A percentile compares a stretch with the other conserved stretches of the same genome.
Evolutionary conservation across 805 yeast species (phyloP).

Genomic region (Barnettozyma vustinii): DNA sequence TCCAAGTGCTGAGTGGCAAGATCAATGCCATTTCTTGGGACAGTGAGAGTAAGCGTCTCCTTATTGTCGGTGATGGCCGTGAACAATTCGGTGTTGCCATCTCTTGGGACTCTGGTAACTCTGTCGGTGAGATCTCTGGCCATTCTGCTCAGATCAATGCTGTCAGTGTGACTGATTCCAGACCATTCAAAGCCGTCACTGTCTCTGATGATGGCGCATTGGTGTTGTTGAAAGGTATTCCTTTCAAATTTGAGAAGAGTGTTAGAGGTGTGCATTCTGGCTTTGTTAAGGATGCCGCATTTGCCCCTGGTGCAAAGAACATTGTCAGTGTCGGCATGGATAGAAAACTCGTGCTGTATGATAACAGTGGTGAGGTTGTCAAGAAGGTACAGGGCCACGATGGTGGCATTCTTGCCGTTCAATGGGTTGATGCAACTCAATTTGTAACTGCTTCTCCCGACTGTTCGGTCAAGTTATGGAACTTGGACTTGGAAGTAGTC

Average conservation of each 20-base stretch:
- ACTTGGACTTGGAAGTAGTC: conserved; percentile 36
- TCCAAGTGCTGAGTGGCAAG: conserved; percentile 72
- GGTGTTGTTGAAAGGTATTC: conserved; percentile 88
- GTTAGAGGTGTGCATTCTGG: conserved; percentile 71
- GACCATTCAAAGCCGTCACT: conserved; percentile 93
- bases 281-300: conserved; percentile 75
- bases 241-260: conserved; percentile 78
- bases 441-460: conserved; percentile 88
- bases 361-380: conserved; percentile 76
- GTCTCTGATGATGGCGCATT: conserved; percentile 84
- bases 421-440: conserved; percentile 56
- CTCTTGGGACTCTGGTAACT: conserved; percentile 90
- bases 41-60: conserved; percentile 74
- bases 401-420: conserved; percentile 77
- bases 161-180: conserved; percentile 68
- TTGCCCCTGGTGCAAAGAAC: conserved; percentile 73
- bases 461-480: conserved; percentile 63
- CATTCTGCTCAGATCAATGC: conserved; percentile 82
- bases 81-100: conserved; percentile 91
- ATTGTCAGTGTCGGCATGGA: conserved; percentile 84
- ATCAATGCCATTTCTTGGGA: conserved; percentile 90
- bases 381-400: conserved; percentile 48
- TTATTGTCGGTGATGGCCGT: conserved; percentile 93
- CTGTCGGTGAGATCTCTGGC: conserved; percentile 95
- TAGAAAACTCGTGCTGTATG: conserved; percentile 68